Conservation (phyloP, 2,329 filamentous ascomycete genomes). For the Cladobotryum mycophilum region DNA sequence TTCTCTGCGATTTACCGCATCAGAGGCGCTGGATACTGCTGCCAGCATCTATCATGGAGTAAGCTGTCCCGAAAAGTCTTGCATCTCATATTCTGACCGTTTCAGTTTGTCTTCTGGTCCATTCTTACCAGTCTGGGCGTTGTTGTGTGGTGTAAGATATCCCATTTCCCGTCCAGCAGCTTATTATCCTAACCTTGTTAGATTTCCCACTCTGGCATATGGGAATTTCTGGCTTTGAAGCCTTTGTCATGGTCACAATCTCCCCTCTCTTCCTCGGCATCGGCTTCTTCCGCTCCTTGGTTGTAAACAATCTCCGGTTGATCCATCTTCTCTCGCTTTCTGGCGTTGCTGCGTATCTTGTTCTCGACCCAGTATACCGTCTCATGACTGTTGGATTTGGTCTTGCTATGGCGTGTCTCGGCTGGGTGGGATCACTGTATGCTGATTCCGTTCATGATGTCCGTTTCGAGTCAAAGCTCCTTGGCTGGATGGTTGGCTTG, state of each 20-base stretch:
- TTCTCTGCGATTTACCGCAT: slow-evolving; percentile 64
- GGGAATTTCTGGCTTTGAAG: slow-evolving; percentile 96
- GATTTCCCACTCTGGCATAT: slow-evolving; percentile 98
- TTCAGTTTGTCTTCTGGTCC: slow-evolving; percentile 89
- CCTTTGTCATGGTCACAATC: slow-evolving; percentile 75
- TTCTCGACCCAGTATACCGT: slow-evolving; percentile 65
- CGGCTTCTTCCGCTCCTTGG: slow-evolving; percentile 58
- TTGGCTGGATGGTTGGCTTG: slow-evolving; percentile 75
- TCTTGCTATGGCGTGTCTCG: slow-evolving; percentile 71
- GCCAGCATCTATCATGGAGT: slow-evolving; percentile 91
- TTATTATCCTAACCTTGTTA: slow-evolving; percentile 27
- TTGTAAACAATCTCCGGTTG: slow-evolving; percentile 61
- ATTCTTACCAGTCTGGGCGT: slow-evolving; percentile 85
- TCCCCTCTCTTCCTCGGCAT: slow-evolving; percentile 75
- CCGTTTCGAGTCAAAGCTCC: slow-evolving; percentile 73
- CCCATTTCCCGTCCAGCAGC: not conserved
- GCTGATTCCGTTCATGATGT: slow-evolving; percentile 67
- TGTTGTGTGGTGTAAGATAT: slow-evolving; percentile 79
- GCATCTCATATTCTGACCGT: not conserved
- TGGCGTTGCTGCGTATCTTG: slow-evolving; percentile 73
- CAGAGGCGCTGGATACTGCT: slow-evolving; percentile 68
- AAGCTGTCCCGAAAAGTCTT: slow-evolving; percentile 28
- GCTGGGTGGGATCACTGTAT: slow-evolving; percentile 77
- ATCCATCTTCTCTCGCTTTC: slow-evolving; percentile 71
- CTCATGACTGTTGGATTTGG: slow-evolving; percentile 78